phyloP scores from a whole-genome alignment of 73 alveolate species.

The Breviolum minutum region DNA sequence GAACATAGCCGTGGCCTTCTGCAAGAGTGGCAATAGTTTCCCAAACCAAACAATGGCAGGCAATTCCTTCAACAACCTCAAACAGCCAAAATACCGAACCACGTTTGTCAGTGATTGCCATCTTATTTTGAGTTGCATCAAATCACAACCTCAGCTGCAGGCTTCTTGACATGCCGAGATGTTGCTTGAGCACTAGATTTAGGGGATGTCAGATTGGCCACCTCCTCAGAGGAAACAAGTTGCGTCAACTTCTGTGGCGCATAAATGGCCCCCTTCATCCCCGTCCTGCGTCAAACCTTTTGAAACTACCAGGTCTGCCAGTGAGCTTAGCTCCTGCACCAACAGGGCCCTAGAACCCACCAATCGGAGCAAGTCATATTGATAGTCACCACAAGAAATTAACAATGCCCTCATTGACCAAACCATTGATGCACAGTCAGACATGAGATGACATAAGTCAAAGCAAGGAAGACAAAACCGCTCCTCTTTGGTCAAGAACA shows the following conservation, averaged over 20 bases:
- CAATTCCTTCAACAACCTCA: constrained; percentile 39
- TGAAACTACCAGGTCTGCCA: constrained; percentile 22
- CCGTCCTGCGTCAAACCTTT: constrained; percentile 30
- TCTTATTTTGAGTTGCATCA: background rate
- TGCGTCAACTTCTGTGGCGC: background rate
- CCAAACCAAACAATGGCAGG: constrained; percentile 83
- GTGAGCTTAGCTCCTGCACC: constrained; percentile 38
- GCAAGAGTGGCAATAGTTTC: constrained; percentile 56
- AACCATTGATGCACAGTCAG: background rate
- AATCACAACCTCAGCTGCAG: background rate
- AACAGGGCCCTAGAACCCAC: background rate
- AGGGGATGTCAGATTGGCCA: constrained; percentile 53
- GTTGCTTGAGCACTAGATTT: background rate
- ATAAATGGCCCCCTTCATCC: background rate
- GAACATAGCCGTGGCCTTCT: background rate
- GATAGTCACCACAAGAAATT: no score
- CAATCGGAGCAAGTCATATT: background rate
- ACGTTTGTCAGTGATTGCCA: background rate
- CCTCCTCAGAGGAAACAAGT: background rate
- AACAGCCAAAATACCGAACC: background rate
- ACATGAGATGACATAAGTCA: background rate
- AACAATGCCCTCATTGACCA: no score
- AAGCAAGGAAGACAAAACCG: background rate
- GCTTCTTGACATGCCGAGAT: constrained; percentile 30
- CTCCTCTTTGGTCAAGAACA: constrained; percentile 58